These are phyloP conservation scores for Russula sp. DNA, from an alignment of 768 basidiomycete genomes.

Conservation along the genomic window DNA sequence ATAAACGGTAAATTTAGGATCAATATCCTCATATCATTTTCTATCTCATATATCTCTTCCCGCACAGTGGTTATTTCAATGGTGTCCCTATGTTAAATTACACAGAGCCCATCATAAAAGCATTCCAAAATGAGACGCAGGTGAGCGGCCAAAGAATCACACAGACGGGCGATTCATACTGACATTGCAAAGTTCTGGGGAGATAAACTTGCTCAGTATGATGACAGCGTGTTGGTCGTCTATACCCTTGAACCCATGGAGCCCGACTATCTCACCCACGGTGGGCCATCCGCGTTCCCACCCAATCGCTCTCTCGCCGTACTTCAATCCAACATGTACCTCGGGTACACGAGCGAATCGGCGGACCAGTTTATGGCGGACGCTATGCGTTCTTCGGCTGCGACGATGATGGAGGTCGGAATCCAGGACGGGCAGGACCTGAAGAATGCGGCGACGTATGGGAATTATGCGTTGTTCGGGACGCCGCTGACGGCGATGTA, in stretches of 20 bases:
- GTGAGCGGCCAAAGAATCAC: background rate
- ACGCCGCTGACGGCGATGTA: slow-evolving; percentile 46
- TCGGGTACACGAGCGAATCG: slow-evolving; percentile 35
- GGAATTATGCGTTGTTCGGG: slow-evolving; percentile 50
- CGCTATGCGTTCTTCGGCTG: background rate
- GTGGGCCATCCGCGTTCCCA: slow-evolving; percentile 12
- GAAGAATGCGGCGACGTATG: slow-evolving; percentile 37
- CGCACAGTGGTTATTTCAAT: slow-evolving; percentile 13
- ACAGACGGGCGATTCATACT: background rate
- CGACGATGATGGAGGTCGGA: slow-evolving; percentile 28
- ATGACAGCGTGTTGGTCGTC: slow-evolving; percentile 35
- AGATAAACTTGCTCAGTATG: slow-evolving; percentile 24
- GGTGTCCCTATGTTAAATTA: background rate
- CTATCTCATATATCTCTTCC: background rate
- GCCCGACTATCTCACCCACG: slow-evolving; percentile 8
- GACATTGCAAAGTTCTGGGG: slow-evolving; percentile 40
- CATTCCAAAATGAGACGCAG: background rate
- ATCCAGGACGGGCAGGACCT: too few relatives aligned
- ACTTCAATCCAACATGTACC: slow-evolving; percentile 24
- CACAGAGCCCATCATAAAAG: background rate
- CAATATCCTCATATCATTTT: too few relatives aligned
- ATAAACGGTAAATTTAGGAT: slow-evolving; percentile 12
- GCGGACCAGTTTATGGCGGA: slow-evolving; percentile 28
- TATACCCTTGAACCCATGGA: slow-evolving; percentile 29
- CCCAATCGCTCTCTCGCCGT: slow-evolving; percentile 11